Percentiles rank a stretch among this genome's conserved stretches.
These are phyloP conservation scores for Rugosomyces carneus DNA, from an alignment of 1,284 basidiomycete genomes.

Conservation along the genomic window DNA sequence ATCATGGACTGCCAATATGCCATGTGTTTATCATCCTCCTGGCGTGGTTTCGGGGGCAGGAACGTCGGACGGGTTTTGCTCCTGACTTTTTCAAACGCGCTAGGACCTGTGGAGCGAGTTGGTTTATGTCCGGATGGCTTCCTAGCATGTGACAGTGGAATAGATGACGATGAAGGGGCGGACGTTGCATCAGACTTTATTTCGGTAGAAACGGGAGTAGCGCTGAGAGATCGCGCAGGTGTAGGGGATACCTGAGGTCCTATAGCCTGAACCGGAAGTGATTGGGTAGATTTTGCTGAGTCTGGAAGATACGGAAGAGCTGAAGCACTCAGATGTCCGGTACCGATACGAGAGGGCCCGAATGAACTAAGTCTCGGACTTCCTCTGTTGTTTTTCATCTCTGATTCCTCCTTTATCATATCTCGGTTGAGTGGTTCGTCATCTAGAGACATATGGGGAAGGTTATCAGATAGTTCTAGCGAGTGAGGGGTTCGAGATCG, in stretches of 20 bases:
- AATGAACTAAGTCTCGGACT: slow-evolving; percentile 42
- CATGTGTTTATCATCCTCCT: slow-evolving; percentile 82
- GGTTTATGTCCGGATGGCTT: slow-evolving; percentile 34
- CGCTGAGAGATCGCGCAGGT: slow-evolving; percentile 12
- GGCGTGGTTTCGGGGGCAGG: slow-evolving; percentile 77
- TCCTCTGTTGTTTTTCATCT: slow-evolving; percentile 10
- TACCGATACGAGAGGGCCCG: slow-evolving; percentile 8
- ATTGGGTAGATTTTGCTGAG: slow-evolving; percentile 19
- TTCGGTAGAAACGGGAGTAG: slow-evolving; percentile 9
- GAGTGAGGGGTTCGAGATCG: slow-evolving; percentile 16
- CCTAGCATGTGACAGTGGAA: slow-evolving; percentile 20
- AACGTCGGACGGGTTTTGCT: slow-evolving; percentile 77
- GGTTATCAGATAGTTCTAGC: slow-evolving; percentile 27
- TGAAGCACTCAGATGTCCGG: slow-evolving; percentile 4
- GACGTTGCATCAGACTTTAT: slow-evolving; percentile 14
- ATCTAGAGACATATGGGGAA: slow-evolving; percentile 39
- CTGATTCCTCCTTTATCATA: slow-evolving; percentile 1
- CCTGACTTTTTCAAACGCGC: slow-evolving; percentile 65
- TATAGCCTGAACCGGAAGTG: slow-evolving; percentile 16
- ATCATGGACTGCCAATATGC: slow-evolving; percentile 93
- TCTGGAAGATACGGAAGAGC: slow-evolving; percentile 10
- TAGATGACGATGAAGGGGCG: slow-evolving; percentile 20
- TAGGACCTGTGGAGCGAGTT: slow-evolving; percentile 55
- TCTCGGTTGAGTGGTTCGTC: slow-evolving; percentile 15
- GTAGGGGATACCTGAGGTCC: slow-evolving; percentile 7